These are phyloP conservation scores for Vinca minor DNA, from an alignment of 257 asterid species.

Conservation along the genomic window DNA sequence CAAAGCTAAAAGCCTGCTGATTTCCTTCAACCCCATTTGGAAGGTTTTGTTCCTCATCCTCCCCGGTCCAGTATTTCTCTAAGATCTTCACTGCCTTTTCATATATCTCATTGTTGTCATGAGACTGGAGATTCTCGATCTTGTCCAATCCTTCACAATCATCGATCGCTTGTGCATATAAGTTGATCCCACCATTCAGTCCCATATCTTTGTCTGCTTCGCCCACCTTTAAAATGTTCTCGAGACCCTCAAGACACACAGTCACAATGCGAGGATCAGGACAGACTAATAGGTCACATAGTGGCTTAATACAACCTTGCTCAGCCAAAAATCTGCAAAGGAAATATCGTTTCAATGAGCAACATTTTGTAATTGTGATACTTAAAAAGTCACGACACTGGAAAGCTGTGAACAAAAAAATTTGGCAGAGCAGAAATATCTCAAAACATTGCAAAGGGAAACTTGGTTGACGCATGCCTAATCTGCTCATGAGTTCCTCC, in stretches of 20 bases:
- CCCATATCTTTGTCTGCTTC: constrained; percentile 69
- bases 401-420: not conserved
- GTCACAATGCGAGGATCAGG: constrained; percentile 80
- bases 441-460: not conserved
- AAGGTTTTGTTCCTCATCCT: constrained; percentile 43
- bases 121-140: constrained; percentile 67
- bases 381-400: not conserved
- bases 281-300: constrained; percentile 65
- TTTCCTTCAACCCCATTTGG: constrained; percentile 43
- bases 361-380: not conserved
- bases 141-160: constrained; percentile 70
- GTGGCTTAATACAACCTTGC: constrained; percentile 55
- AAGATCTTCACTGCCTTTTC: constrained; percentile 72
- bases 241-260: constrained; percentile 69
- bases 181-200: constrained; percentile 36
- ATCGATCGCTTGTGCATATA: constrained; percentile 58
- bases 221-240: constrained; percentile 66
- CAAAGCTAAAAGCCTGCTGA: constrained; percentile 55
- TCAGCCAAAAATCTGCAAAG: constrained; percentile 45
- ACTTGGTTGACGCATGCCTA: constrained; percentile 31
- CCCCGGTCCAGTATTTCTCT: constrained; percentile 60
- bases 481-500: constrained; percentile 87
- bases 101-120: constrained; percentile 65
- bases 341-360: not conserved
- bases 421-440: not conserved